A percentile compares a stretch with the other conserved stretches of the same genome.
Conservation (phyloP, 2,329 filamentous ascomycete genomes). For the Macroventuria anomochaeta region DNA sequence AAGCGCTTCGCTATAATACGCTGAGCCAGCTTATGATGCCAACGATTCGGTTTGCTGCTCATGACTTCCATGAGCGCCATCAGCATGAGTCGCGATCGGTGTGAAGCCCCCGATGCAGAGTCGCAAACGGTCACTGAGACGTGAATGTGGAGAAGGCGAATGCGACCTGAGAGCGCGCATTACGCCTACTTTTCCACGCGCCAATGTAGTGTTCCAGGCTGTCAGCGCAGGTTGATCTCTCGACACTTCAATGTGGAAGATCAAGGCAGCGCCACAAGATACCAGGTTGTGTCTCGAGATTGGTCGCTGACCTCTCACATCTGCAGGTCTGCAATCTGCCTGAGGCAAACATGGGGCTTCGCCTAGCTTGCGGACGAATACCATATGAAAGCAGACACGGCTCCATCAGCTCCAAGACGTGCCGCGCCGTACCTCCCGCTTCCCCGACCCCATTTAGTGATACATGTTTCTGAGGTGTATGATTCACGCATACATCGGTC, state of each 20-base stretch:
- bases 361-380: neutral
- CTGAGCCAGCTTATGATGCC: neutral
- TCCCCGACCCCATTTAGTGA: slow-evolving; percentile 22
- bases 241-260: neutral
- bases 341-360: slow-evolving; percentile 1
- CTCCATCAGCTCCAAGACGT: slow-evolving; percentile 20
- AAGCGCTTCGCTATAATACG: neutral
- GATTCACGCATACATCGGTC: slow-evolving; percentile 37
- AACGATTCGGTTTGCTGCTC: neutral
- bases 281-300: neutral
- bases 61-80: neutral
- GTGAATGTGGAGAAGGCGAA: neutral
- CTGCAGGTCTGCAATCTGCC: neutral
- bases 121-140: neutral
- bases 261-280: neutral
- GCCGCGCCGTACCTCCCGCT: slow-evolving; percentile 34
- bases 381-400: neutral
- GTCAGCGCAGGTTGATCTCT: neutral
- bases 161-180: neutral
- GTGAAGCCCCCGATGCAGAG: neutral
- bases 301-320: neutral
- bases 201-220: slow-evolving; percentile 1
- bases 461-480: slow-evolving; percentile 41
- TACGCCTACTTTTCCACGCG: neutral
- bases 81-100: neutral